Base-by-base conservation (phyloP, 768 basidiomycete genomes). In the Collybia sordida region DNA sequence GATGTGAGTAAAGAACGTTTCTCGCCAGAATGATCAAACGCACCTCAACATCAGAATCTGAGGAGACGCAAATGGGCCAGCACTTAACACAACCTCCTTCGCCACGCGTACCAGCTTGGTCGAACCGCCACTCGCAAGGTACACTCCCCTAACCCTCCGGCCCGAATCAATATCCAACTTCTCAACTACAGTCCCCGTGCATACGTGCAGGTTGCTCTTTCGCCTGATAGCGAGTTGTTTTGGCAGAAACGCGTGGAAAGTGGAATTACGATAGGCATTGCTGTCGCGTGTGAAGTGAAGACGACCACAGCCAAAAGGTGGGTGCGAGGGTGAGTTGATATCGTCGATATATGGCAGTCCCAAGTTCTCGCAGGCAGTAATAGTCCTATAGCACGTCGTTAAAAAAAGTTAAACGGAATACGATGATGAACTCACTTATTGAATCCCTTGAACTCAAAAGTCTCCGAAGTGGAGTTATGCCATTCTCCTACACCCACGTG, bases 41-140 rank as follows among this genome's bases (percentile, higher is more conserved):
- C 35, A 65, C 64, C 66, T 68, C 9, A 66, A 51, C 53, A 75
- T 61, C 14, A 79, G 62, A n/a, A 78, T 56, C 45, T 75, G 74
- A 18, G 76, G 68, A 6, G 67, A 70, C 23, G 70, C 66, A 28
- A 79, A 58, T 0, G 75, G 67, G 7, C 77, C 75, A 17, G 67
- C 69, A 41, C 66, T 68, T 14, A 65, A 51, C n/a, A 65, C 53
- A 12, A 71, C 58, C 48, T 69, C 69, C 9, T 12, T 12, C 3
- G 31, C 31, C 11, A 14, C 31, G 9, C 31, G 31, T 3, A 31
- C 31, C 9, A 31, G 11, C 31, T 31, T 31, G 9, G 9, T 31
- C 9, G 11, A 6, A 31, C 31, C 6, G 3, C 31, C 31, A 12
- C 31, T 31, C 6, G 31, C 31, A 4, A 31, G 31, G 14, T 31